Conservation (phyloP, 192 early-diverging fungal species). For the Backusella sp. region DNA sequence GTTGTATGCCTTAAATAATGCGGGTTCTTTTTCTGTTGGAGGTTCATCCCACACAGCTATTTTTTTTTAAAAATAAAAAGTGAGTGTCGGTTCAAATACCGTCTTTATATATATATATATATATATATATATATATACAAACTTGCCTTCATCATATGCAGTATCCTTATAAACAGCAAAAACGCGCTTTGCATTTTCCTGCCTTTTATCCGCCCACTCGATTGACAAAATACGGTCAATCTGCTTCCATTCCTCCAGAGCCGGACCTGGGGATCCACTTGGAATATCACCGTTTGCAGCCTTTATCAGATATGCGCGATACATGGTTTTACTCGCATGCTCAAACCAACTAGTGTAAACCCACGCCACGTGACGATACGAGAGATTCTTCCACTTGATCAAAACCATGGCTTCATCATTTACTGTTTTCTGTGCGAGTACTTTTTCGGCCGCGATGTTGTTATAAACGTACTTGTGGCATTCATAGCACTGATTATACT, state of each 20-base stretch:
- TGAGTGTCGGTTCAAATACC: neutral
- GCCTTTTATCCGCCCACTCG: conserved; percentile 21
- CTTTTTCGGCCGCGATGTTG: neutral
- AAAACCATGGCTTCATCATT: conserved; percentile 20
- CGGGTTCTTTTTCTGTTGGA: conserved; percentile 25
- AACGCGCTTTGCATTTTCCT: conserved; percentile 47
- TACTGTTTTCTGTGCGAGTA: neutral
- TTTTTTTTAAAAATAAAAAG: neutral
- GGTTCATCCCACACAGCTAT: conserved; percentile 43
- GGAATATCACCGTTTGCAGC: conserved; percentile 8
- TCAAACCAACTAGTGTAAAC: conserved; percentile 46
- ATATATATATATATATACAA: conserved; percentile 19
- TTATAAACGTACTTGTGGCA: neutral
- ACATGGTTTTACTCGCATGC: conserved; percentile 22
- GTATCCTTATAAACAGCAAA: conserved; percentile 67
- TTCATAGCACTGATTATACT: conserved; percentile 16
- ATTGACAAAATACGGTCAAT: conserved; percentile 44
- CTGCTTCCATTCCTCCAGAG: conserved; percentile 37
- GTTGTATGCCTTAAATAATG: conserved; percentile 36
- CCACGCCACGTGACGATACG: conserved; percentile 52
- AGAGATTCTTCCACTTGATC: conserved; percentile 46
- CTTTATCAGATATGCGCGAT: conserved; percentile 33
- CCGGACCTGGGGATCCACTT: conserved; percentile 21
- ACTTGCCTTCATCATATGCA: conserved; percentile 49
- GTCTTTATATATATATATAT: conserved; percentile 13